Evolutionary conservation across 2,329 filamentous ascomycete species (phyloP), one percentile per base, ranked within the genome.

Genomic region (Elsinoe arachidis): DNA sequence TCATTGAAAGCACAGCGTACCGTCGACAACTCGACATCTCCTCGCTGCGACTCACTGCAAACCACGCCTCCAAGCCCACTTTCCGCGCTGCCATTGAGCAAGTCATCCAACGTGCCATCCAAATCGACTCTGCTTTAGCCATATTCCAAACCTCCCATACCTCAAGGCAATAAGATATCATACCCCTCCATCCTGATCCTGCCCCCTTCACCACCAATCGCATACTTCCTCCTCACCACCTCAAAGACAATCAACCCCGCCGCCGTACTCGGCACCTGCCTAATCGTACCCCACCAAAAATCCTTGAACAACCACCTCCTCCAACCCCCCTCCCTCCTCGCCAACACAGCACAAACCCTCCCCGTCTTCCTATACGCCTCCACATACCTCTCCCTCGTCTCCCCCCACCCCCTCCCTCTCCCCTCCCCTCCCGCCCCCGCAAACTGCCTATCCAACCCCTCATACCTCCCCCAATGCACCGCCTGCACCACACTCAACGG

Each of bases 221-320:
- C 84, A 63, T 89, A 90, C 70, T 88, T 88, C 35, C 86, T 76
- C 58, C 87, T 75, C 37, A 90, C 82, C 44, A 91, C 67, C 71
- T 91, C 87, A 67, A 91, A 91, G 17, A 89, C 87, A 63, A 91
- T 88, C 59, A 91, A 68, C 0, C 86, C 87, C 0, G 87, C 87
- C 59, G 84, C 87, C 1, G 87, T 90, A 67, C 85, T 88, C 0
- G 87, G 87, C 1, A 88, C 85, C 70, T 90, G 86, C 4, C 85
- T 76, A 55, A 90, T 78, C 0, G 87, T 87, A 56, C 80, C 84
- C 79, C 81, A 81, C 77, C 86, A 83, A 68, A 90, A 90, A 11
- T 83, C 85, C 4, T 81, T 76, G 66, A 87, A 91, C 5, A 90
- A 70, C 80, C 86, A 90, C 12, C 73, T 75, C 19, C 76, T 67